Percentiles rank a stretch among this genome's conserved stretches.
These are phyloP conservation scores for Colletotrichum sansevieriae DNA, from an alignment of 2,329 filamentous ascomycete genomes.

Conservation along the genomic window DNA sequence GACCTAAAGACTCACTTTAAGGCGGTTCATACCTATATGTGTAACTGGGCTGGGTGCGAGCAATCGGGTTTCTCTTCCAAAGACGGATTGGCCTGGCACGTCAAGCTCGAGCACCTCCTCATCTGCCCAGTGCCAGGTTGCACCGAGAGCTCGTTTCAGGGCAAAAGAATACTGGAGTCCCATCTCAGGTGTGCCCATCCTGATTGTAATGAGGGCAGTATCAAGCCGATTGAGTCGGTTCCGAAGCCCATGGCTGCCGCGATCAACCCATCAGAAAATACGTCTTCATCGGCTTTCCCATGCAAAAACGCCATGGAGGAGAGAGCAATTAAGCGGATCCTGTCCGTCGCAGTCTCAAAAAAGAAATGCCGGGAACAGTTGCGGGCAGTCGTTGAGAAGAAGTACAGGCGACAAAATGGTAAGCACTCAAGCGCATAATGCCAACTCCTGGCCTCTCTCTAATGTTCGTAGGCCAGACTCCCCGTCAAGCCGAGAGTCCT, in stretches of 20 bases:
- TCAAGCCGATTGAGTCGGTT: slow-evolving; percentile 40
- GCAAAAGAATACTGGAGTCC: slow-evolving; percentile 50
- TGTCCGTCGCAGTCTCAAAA: slow-evolving; percentile 51
- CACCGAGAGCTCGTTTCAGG: slow-evolving; percentile 52
- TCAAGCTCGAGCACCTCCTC: slow-evolving; percentile 59
- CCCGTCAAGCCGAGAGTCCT: slow-evolving; percentile 50
- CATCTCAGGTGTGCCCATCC: slow-evolving; percentile 55
- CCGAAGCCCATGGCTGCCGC: not conserved
- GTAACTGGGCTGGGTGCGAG: slow-evolving; percentile 56
- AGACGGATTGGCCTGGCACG: slow-evolving; percentile 57
- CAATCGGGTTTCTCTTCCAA: slow-evolving; percentile 53
- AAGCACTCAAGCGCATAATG: not conserved
- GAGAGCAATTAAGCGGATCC: slow-evolving; percentile 41
- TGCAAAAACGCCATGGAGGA: slow-evolving; percentile 42
- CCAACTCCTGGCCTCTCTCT: not conserved
- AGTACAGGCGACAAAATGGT: slow-evolving; percentile 48
- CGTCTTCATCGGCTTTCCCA: not conserved
- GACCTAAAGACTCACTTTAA: slow-evolving; percentile 46
- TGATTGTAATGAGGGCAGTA: slow-evolving; percentile 36
- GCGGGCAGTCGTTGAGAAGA: slow-evolving; percentile 51
- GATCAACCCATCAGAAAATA: slow-evolving; percentile 6
- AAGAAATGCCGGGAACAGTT: slow-evolving; percentile 53
- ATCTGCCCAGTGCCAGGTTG: slow-evolving; percentile 57
- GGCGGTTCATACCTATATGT: slow-evolving; percentile 50
- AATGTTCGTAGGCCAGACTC: slow-evolving; percentile 44